phyloP scores from a whole-genome alignment of 208 protist genomes.

The Trypanosoma congolense region DNA sequence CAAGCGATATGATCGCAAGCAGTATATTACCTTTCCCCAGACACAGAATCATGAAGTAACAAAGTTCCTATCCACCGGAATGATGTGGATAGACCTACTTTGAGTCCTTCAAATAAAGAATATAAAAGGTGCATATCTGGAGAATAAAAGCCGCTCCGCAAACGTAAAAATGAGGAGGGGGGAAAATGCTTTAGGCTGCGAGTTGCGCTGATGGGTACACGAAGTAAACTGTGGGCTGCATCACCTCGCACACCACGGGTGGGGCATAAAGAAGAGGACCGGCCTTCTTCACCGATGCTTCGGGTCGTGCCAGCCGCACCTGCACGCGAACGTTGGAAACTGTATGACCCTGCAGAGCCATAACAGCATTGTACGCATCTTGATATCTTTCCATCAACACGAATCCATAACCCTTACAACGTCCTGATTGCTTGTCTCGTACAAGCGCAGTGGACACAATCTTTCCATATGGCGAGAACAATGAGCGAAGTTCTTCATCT shows the following conservation, averaged over 20 bases:
- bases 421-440: constrained; percentile 47
- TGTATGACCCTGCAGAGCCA: constrained; percentile 48
- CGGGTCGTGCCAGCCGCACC: constrained; percentile 58
- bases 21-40: too few species aligned
- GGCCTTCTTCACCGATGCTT: constrained; percentile 68
- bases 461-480: constrained; percentile 57
- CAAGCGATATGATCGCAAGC: too few species aligned
- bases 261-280: constrained; percentile 61
- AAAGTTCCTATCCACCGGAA: too few species aligned
- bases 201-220: constrained; percentile 21
- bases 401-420: constrained; percentile 80
- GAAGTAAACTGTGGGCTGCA: constrained; percentile 21
- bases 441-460: constrained; percentile 74
- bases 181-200: constrained; percentile 9
- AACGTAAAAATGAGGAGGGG: constrained; percentile 10
- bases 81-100: too few species aligned
- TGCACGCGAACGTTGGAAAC: constrained; percentile 53
- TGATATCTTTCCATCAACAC: constrained; percentile 69
- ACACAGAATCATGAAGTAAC: too few species aligned
- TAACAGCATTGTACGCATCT: constrained; percentile 37
- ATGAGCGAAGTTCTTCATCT: constrained; percentile 56
- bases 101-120: too few species aligned
- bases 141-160: not conserved
- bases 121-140: not conserved
- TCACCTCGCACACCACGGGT: constrained; percentile 44